A percentile compares a stretch with the other conserved stretches of the same genome.
Conservation (phyloP, 495 filamentous ascomycete species). For the Baudoinia panamericana region DNA sequence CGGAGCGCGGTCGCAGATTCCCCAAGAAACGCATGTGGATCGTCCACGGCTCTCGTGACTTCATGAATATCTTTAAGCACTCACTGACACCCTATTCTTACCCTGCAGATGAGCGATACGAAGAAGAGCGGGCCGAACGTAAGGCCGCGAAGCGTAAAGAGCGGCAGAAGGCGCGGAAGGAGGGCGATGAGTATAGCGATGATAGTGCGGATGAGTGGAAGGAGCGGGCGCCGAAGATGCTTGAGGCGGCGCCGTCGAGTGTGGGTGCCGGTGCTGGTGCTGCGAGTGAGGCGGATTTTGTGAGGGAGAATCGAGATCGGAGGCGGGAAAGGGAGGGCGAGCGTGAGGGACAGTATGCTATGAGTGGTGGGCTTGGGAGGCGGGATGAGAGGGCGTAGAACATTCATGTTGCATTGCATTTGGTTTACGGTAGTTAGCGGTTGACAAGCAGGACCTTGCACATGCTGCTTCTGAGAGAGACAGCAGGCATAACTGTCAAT, state of each 20-base stretch:
- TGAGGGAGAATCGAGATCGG: constrained; percentile 4
- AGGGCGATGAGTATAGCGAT: constrained; percentile 13
- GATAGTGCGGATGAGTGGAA: constrained; percentile 16
- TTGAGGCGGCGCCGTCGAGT: constrained; percentile 12
- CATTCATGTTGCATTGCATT: no score
- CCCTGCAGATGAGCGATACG: constrained; percentile 21
- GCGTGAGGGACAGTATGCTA: constrained; percentile 13
- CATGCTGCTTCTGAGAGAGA: no score
- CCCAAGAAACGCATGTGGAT: background rate
- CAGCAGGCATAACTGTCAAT: no score
- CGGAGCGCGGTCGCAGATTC: background rate
- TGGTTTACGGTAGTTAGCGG: no score
- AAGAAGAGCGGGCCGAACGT: constrained; percentile 25
- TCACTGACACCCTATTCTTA: constrained; percentile 6
- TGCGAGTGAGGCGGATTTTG: constrained; percentile 9
- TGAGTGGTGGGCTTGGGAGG: constrained; percentile 9
- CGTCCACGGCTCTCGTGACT: background rate
- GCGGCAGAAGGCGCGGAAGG: constrained; percentile 9
- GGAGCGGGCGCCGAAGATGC: constrained; percentile 8
- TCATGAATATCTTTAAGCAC: background rate
- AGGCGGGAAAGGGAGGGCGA: background rate
- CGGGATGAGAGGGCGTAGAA: constrained; percentile 10
- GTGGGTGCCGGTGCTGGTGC: background rate
- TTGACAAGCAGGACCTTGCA: no score
- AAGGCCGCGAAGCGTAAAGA: constrained; percentile 13